Evolutionary conservation across 768 basidiomycete genomes (phyloP).

Genomic region (Lepiota brunneoincarnata): DNA sequence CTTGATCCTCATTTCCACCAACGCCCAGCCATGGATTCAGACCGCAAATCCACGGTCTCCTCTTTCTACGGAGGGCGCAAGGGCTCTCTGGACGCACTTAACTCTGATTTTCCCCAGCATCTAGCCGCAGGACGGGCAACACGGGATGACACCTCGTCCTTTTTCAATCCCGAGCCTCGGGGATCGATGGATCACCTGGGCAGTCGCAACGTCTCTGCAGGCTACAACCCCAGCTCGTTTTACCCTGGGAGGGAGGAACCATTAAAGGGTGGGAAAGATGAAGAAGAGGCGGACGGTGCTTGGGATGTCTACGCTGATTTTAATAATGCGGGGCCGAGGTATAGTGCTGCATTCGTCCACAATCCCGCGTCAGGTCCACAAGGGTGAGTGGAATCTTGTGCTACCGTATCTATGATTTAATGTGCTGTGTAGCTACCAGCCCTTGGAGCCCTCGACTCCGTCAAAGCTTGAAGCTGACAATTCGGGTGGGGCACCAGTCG

Average conservation of each 20-base stretch:
- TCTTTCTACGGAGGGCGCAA: slow-evolving; percentile 75
- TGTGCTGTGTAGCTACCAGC: slow-evolving; percentile 39
- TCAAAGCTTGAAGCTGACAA: slow-evolving; percentile 36
- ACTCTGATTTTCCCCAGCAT: slow-evolving; percentile 43
- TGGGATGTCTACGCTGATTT: slow-evolving; percentile 91
- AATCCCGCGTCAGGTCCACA: slow-evolving; percentile 27
- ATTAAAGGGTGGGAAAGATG: slow-evolving; percentile 74
- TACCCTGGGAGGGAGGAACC: slow-evolving; percentile 72
- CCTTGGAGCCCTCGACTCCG: slow-evolving; percentile 32
- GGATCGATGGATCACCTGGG: slow-evolving; percentile 48
- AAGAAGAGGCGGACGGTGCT: slow-evolving; percentile 48
- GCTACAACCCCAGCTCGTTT: slow-evolving; percentile 70
- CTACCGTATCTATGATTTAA: neutral
- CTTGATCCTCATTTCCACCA: slow-evolving; percentile 3
- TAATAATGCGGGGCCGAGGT: slow-evolving; percentile 80
- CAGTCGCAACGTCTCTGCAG: slow-evolving; percentile 46
- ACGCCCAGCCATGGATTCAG: slow-evolving; percentile 57
- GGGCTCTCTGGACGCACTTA: slow-evolving; percentile 59
- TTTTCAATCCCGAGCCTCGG: slow-evolving; percentile 49
- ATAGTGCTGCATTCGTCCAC: slow-evolving; percentile 58
- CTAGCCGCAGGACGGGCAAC: slow-evolving; percentile 32
- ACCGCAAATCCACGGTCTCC: slow-evolving; percentile 76
- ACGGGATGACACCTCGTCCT: slow-evolving; percentile 70
- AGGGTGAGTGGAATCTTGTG: slow-evolving; percentile 38
- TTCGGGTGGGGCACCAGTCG: slow-evolving; percentile 49